A percentile compares a stretch with the other conserved stretches of the same genome.
phyloP scores from a whole-genome alignment of 2,329 filamentous ascomycete species.

The Botrytis sinoallii region DNA sequence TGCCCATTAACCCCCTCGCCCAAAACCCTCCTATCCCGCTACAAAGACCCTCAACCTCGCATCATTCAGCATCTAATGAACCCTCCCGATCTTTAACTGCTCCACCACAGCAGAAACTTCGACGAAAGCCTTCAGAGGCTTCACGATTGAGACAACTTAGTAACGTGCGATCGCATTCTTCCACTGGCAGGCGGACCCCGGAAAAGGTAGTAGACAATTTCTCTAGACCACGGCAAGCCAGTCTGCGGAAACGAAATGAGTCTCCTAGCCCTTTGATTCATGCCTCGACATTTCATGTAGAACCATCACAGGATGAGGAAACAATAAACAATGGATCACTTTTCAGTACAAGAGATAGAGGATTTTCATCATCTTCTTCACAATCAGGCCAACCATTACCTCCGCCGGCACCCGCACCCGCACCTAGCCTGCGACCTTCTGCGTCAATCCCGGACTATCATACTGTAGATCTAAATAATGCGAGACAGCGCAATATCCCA shows the following conservation, averaged over 20 bases:
- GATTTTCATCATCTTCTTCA: conserved; percentile 34
- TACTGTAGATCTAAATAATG: conserved; percentile 32
- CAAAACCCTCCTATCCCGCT: conserved; percentile 12
- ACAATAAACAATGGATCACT: conserved; percentile 22
- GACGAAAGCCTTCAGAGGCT: conserved; percentile 36
- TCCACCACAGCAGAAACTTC: conserved; percentile 28
- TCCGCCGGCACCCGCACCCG: conserved; percentile 8
- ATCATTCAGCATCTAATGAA: conserved; percentile 25
- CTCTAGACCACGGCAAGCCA: conserved; percentile 34
- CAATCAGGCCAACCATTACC: conserved; percentile 27
- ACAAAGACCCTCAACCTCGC: conserved; percentile 31
- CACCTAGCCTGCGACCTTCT: conserved; percentile 31
- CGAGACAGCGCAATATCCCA: conserved; percentile 34
- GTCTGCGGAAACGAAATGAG: conserved; percentile 31
- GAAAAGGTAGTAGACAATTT: conserved; percentile 33
- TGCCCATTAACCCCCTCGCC: conserved; percentile 1
- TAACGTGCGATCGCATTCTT: conserved; percentile 33
- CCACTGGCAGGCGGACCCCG: conserved; percentile 30
- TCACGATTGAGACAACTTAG: conserved; percentile 36
- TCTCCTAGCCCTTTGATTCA: conserved; percentile 31
- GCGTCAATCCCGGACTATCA: conserved; percentile 38
- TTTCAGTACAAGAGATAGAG: conserved; percentile 30
- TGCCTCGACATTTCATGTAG: conserved; percentile 27
- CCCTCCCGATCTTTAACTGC: conserved; percentile 29
- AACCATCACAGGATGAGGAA: conserved; percentile 28